Conservation (phyloP, 352 stramenopile species). For the Phytopythium montanum region DNA sequence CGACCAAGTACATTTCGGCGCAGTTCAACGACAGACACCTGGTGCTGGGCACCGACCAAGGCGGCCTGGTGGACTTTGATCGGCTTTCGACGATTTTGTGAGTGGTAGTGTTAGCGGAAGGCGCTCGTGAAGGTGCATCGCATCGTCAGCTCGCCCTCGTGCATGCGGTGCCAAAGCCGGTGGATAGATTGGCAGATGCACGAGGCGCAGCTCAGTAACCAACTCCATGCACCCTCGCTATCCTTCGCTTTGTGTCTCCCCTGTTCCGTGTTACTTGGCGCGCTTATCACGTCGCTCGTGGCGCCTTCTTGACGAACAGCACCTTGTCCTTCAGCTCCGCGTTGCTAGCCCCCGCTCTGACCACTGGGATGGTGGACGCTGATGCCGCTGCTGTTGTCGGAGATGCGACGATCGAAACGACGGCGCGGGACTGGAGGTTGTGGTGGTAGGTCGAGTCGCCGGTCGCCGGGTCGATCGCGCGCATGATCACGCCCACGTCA, state of each 20-base stretch:
- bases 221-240: neutral
- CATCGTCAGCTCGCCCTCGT: neutral
- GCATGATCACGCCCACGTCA: constrained; percentile 46
- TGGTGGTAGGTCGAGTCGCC: constrained; percentile 39
- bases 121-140: constrained; percentile 1
- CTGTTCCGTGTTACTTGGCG: neutral
- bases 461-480: constrained; percentile 18
- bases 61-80: constrained; percentile 78
- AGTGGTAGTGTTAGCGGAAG: constrained; percentile 7
- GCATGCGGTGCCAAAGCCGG: constrained; percentile 9
- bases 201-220: neutral
- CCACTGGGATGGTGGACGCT: constrained; percentile 27
- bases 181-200: constrained; percentile 32
- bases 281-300: neutral
- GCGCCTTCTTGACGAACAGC: constrained; percentile 56
- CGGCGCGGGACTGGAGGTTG: constrained; percentile 29
- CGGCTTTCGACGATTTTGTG: constrained; percentile 55
- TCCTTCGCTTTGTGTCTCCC: neutral
- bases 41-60: constrained; percentile 70
- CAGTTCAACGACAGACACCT: constrained; percentile 75
- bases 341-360: constrained; percentile 37
- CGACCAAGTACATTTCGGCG: constrained; percentile 55
- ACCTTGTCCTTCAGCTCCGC: constrained; percentile 43
- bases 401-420: constrained; percentile 3
- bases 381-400: neutral